Conservation (phyloP, 805 yeast species). For the Saccharomycopsis sp. region DNA sequence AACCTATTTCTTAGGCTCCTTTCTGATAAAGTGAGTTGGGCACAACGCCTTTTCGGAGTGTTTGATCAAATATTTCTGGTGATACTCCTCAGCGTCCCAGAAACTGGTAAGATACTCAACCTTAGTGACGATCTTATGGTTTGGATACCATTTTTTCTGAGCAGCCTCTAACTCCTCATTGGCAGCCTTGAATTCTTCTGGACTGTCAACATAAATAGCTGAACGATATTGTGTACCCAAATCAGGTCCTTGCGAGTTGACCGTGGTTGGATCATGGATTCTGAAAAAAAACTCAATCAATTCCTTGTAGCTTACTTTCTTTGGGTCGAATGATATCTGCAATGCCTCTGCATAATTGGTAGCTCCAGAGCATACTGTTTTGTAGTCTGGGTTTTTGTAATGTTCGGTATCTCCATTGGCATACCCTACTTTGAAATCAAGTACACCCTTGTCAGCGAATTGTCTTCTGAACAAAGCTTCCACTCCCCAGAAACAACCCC, state of each 20-base stretch:
- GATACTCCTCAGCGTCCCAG: constrained; percentile 95
- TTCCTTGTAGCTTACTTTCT: constrained; percentile 48
- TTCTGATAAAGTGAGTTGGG: constrained; percentile 77
- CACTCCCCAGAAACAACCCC: constrained; percentile 85
- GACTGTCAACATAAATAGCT: constrained; percentile 60
- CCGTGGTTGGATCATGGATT: constrained; percentile 91
- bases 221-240: constrained; percentile 86
- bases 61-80: constrained; percentile 70
- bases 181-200: constrained; percentile 41
- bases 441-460: constrained; percentile 54
- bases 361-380: constrained; percentile 67
- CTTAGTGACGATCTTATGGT: constrained; percentile 58
- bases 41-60: constrained; percentile 89
- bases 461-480: constrained; percentile 76
- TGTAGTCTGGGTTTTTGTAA: constrained; percentile 47
- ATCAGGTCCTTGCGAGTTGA: constrained; percentile 82
- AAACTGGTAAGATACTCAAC: constrained; percentile 63
- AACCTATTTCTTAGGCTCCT: constrained; percentile 14
- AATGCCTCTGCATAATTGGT: constrained; percentile 77
- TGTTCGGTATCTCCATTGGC: constrained; percentile 60
- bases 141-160: constrained; percentile 74
- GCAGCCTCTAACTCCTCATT: constrained; percentile 40
- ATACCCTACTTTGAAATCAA: constrained; percentile 82
- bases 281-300: constrained; percentile 78
- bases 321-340: constrained; percentile 78